Conservation (phyloP, 495 filamentous ascomycete species). For the Talaromyces liani region DNA sequence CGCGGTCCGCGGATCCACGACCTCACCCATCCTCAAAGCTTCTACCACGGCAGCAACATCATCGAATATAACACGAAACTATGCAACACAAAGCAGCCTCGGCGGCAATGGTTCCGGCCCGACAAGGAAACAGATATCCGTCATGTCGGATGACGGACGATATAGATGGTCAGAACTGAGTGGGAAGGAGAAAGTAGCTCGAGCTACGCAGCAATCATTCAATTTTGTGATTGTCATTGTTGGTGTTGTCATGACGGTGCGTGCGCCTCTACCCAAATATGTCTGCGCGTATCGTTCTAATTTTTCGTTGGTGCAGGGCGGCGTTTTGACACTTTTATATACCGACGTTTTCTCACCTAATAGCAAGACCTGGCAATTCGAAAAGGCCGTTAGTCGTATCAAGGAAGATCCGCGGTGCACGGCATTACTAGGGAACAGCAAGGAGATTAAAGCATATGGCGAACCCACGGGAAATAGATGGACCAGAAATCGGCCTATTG, state of each 20-base stretch:
- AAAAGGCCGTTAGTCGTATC: slow-evolving; percentile 74
- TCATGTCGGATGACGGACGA: slow-evolving; percentile 73
- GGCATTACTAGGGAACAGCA: slow-evolving; percentile 65
- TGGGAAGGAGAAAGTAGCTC: slow-evolving; percentile 66
- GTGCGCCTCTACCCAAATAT: not conserved
- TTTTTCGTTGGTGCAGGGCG: slow-evolving; percentile 44
- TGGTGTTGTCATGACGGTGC: slow-evolving; percentile 68
- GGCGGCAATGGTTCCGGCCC: slow-evolving; percentile 23
- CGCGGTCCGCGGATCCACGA: not conserved
- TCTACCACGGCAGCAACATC: not conserved
- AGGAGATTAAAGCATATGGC: slow-evolving; percentile 75
- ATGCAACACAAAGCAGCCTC: slow-evolving; percentile 47
- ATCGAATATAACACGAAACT: slow-evolving; percentile 13
- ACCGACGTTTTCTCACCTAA: slow-evolving; percentile 80
- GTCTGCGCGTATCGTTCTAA: not conserved
- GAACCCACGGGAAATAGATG: slow-evolving; percentile 78
- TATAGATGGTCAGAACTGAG: slow-evolving; percentile 75
- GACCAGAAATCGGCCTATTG: slow-evolving; percentile 76
- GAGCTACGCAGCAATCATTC: slow-evolving; percentile 83
- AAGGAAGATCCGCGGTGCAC: slow-evolving; percentile 61
- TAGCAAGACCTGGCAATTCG: slow-evolving; percentile 82
- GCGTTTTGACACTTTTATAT: slow-evolving; percentile 72
- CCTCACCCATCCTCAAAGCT: not conserved
- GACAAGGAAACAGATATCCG: slow-evolving; percentile 59
- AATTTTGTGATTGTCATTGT: slow-evolving; percentile 73